Evolutionary conservation across 2,329 filamentous ascomycete species (phyloP), one percentile per base, ranked within the genome.

Genomic region (Colletotrichum cereale): DNA sequence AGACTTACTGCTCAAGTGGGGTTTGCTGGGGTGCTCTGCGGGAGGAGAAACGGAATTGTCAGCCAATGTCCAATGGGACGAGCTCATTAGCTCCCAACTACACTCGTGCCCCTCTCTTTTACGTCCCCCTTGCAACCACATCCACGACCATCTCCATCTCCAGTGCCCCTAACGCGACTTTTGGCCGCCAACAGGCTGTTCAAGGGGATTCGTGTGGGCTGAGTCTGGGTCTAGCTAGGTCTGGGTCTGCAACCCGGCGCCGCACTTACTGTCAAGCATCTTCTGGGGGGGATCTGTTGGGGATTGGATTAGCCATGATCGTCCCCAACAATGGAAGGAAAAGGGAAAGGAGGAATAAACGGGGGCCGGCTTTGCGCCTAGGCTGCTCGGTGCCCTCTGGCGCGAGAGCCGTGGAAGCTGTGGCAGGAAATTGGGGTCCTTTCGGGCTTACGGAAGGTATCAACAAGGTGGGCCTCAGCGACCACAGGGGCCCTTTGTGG

Each of bases 381-480:
- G 26, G 34, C 24, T 8, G 34, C 48, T 63, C 61, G 61, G 61
- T 63, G 48, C 34, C 8, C n/a, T 63, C 48, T 63, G 48, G 36
- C 61, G 48, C 61, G 61, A 63, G 24, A 26, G 34, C 40, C 48
- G 34, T 40, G n/a, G 31, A 29, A 47, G 56, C 40, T 21, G 26
- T 11, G 48, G 34, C 26, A n/a, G 57, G 52, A 58, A 67, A 48
- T 67, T 72, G 67, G 62, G 67, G 67, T 68, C 31, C 42, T 66
- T 53, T 73, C 50, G 67, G 66, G 64, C 89, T 86, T 83, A 91
- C 89, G 88, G 79, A 85, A 94, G 26, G 92, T 95, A 82, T 93
- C 91, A 76, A 94, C 92, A 79, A 91, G 84, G 82, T 94, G 92
- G 78, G 92, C 92, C 86, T 95, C 93, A 73, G 87, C 86, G 77